These are phyloP conservation scores for Senna siamea DNA, from an alignment of 306 rosid genomes.

Conservation along the genomic window DNA sequence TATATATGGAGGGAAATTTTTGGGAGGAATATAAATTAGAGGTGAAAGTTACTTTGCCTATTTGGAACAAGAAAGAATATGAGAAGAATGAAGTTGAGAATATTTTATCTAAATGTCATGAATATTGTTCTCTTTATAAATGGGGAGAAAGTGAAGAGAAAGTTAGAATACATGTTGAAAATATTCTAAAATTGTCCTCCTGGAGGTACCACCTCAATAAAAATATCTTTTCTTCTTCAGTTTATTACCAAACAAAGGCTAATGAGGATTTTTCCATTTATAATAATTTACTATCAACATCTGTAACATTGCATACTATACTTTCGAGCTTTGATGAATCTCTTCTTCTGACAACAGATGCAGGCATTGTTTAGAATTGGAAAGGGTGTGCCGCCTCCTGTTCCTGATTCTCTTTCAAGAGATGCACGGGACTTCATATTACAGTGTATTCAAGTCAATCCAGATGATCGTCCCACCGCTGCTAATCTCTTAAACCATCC, in stretches of 20 bases:
- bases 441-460: slow-evolving; percentile 73
- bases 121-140: too few species aligned
- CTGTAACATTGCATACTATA: slow-evolving; percentile 18
- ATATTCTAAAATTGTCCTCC: neutral
- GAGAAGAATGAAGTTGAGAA: neutral
- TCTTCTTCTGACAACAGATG: slow-evolving; percentile 60
- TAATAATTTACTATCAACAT: too few species aligned
- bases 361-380: slow-evolving; percentile 84
- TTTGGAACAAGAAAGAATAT: neutral
- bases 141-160: neutral
- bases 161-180: neutral
- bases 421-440: slow-evolving; percentile 75
- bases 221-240: neutral
- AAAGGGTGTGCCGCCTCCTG: slow-evolving; percentile 71
- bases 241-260: neutral
- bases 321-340: slow-evolving; percentile 31
- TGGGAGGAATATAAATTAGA: neutral
- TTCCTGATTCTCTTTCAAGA: slow-evolving; percentile 73
- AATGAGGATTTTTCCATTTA: neutral
- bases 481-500: slow-evolving; percentile 66
- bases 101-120: neutral
- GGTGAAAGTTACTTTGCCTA: neutral
- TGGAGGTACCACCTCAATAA: neutral
- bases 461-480: slow-evolving; percentile 71
- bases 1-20: neutral